These are phyloP conservation scores for Akanthomyces lecanii DNA, from an alignment of 2,329 filamentous ascomycete genomes.

Conservation along the genomic window DNA sequence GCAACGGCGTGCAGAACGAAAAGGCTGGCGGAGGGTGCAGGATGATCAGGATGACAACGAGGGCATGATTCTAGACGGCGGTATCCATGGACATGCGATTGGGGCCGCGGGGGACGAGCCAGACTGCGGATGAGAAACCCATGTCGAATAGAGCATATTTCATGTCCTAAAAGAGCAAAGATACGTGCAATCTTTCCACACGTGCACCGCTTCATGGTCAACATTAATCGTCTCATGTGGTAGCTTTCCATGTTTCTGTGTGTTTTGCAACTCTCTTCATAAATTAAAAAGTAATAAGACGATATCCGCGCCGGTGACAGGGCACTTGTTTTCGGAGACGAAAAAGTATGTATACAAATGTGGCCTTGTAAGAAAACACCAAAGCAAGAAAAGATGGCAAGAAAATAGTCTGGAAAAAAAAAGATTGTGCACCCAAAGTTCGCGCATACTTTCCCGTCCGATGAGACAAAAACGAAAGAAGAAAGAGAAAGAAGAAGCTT, in stretches of 20 bases:
- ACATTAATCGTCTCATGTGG: too few relatives aligned
- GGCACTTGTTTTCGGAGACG: background rate
- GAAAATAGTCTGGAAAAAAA: background rate
- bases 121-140: background rate
- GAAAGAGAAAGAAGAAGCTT: background rate
- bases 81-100: constrained; percentile 40
- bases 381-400: background rate
- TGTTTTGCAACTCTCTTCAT: background rate
- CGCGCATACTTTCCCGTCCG: background rate
- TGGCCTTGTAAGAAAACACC: background rate
- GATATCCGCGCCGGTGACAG: background rate
- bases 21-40: constrained; percentile 57
- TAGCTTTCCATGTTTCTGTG: too few relatives aligned
- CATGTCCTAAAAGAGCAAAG: too few relatives aligned
- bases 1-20: constrained; percentile 38
- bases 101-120: constrained; percentile 17
- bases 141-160: background rate
- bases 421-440: background rate
- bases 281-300: background rate
- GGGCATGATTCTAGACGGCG: constrained; percentile 54
- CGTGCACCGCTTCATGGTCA: too few relatives aligned
- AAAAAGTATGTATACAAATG: constrained; percentile 10
- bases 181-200: too few relatives aligned
- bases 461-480: background rate
- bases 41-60: constrained; percentile 58